Percentiles rank a stretch among this genome's conserved stretches.
These are phyloP conservation scores for Podospora bellae-mahoneyi DNA, from an alignment of 495 filamentous ascomycete genomes.

Conservation along the genomic window DNA sequence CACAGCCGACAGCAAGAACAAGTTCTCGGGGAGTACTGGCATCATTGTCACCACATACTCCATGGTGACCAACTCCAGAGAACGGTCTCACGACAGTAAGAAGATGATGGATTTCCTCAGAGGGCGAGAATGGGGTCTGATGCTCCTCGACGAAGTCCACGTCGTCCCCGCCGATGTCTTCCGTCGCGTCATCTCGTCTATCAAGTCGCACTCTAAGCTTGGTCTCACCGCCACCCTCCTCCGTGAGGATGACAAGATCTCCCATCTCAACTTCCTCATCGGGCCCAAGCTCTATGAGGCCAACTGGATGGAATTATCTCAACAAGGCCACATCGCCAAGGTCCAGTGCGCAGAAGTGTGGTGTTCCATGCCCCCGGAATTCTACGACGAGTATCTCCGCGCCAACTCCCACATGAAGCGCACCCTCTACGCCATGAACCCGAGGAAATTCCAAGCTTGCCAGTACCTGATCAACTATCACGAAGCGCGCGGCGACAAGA, in stretches of 20 bases:
- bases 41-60: slow-evolving; percentile 97
- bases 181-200: slow-evolving; percentile 81
- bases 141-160: slow-evolving; percentile 98
- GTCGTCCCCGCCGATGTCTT: slow-evolving; percentile 97
- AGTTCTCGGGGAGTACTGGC: slow-evolving; percentile 83
- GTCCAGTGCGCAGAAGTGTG: slow-evolving; percentile 98
- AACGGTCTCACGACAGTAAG: slow-evolving; percentile 83
- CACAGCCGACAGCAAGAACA: slow-evolving; percentile 88
- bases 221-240: slow-evolving; percentile 92
- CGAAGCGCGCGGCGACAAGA: slow-evolving; percentile 92
- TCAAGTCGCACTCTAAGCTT: slow-evolving; percentile 94
- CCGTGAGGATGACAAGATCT: slow-evolving; percentile 96
- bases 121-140: slow-evolving; percentile 92
- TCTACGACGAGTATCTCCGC: slow-evolving; percentile 87
- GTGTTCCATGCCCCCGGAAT: slow-evolving; percentile 99
- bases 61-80: slow-evolving; percentile 89
- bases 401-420: slow-evolving; percentile 51
- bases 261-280: slow-evolving; percentile 95
- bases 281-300: slow-evolving; percentile 97
- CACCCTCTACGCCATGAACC: slow-evolving; percentile 96
- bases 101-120: slow-evolving; percentile 98
- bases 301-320: slow-evolving; percentile 98
- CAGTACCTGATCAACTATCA: slow-evolving; percentile 98
- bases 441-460: slow-evolving; percentile 92
- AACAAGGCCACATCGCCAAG: slow-evolving; percentile 94